Conservation (phyloP, 2,329 filamentous ascomycete species). For the Ophiostoma pallidulum region DNA sequence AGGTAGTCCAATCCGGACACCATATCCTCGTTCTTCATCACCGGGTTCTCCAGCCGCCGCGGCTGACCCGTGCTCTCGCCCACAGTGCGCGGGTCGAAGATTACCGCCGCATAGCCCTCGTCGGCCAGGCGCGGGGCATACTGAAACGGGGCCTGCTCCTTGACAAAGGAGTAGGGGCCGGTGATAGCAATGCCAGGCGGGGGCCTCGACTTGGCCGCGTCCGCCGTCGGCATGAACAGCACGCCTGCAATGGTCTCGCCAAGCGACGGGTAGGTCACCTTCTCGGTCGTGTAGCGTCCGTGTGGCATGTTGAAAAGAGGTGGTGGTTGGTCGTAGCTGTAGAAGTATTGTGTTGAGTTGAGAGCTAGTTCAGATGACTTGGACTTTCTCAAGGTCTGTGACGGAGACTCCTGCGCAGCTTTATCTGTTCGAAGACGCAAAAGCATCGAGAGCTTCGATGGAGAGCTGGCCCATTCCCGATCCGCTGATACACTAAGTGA, state of each 20-base stretch:
- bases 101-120: slow-evolving; percentile 5
- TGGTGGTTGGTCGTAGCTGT: too few species aligned
- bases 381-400: too few species aligned
- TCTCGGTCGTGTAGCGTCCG: slow-evolving; percentile 8
- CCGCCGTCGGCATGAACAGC: slow-evolving; percentile 2
- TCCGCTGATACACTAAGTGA: too few species aligned
- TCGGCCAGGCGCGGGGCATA: slow-evolving; percentile 5
- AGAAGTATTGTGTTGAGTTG: too few species aligned
- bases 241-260: slow-evolving; percentile 7
- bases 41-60: slow-evolving; percentile 5
- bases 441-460: too few species aligned
- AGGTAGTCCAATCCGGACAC: slow-evolving; percentile 3
- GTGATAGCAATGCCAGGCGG: slow-evolving; percentile 2
- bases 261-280: slow-evolving; percentile 7
- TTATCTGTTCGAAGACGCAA: too few species aligned
- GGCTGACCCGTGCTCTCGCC: slow-evolving; percentile 6
- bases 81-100: slow-evolving; percentile 6
- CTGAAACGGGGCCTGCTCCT: slow-evolving; percentile 5
- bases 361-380: too few species aligned
- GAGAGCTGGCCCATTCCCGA: too few species aligned
- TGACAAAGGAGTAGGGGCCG: slow-evolving; percentile 5
- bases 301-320: slow-evolving; percentile 3
- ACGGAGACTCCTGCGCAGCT: too few species aligned
- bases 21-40: slow-evolving; percentile 7
- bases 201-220: neutral